Base-by-base conservation (phyloP, 805 yeast species). In the Metschnikowia sp. region DNA sequence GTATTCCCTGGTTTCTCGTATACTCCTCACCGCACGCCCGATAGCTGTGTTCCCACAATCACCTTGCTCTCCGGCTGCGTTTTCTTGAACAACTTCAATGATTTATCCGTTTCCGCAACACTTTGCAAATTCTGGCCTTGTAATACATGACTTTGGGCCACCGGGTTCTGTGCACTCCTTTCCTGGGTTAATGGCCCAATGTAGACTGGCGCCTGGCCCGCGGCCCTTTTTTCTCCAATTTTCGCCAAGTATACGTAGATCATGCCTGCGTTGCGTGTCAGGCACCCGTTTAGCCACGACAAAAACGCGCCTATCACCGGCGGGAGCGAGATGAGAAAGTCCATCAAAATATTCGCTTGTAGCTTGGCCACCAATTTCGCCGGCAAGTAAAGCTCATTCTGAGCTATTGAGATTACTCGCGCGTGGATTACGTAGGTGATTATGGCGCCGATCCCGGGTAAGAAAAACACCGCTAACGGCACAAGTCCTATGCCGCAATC, bases 371-470 rank as follows among this genome's bases (percentile, higher is more conserved):
- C 74, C 12, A 86, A 59, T 22, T 72, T 76, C 2, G 64, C 60
- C 4, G 96, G 95, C 10, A 88, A 54, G 10, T 78, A 66, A 42
- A 83, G 74, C 40, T 74, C 69, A 18, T 77, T 72, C 45, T 80
- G 77, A 0, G 92, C 94, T 47, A 78, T 63, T 26, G 72, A 68
- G 28, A 88, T 74, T 51, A 91, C 63, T 50, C 90, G 74, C 3
- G 82, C 77, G 62, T 91, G 96, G 34, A 89, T 76, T 2, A 78
- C 82, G 64, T 85, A 92, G 90, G 89, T 88, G 45, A 83, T 58
- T 3, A 82, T 53, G 1, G 97, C 96, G 0, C 98, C 98, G n/a
- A 92, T 64, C 0, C 79, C 85, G 0, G 98, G 98, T 9, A 92
- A 46, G 8, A 68, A 45, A 8, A 88, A 66, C 1, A 84, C 76